phyloP scores from a whole-genome alignment of 768 basidiomycete genomes.

The Melanogaster broomeanus region DNA sequence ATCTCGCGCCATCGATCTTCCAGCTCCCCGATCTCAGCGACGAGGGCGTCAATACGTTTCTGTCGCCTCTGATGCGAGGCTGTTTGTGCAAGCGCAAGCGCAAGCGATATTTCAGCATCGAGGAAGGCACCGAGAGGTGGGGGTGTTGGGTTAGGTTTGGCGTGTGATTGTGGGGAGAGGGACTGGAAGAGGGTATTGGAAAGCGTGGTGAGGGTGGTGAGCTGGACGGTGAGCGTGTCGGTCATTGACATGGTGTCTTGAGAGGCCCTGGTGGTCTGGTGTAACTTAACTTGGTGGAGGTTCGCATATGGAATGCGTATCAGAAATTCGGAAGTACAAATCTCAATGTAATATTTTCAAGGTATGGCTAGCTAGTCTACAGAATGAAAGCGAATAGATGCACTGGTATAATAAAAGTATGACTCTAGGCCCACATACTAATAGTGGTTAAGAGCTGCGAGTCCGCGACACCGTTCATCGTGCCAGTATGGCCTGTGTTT shows the following conservation, averaged over 20 bases:
- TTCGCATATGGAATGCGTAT: not conserved
- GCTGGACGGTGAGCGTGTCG: constrained; percentile 57
- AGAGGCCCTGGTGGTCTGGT: not conserved
- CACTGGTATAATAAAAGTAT: constrained; percentile 19
- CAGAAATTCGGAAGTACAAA: not conserved
- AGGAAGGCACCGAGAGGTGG: constrained; percentile 59
- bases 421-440: too few species aligned
- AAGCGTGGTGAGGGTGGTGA: constrained; percentile 61
- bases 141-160: constrained; percentile 34
- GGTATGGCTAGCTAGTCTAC: constrained; percentile 10
- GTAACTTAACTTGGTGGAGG: too few species aligned
- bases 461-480: constrained; percentile 40
- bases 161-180: constrained; percentile 53
- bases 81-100: constrained; percentile 62
- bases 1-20: constrained; percentile 70
- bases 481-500: constrained; percentile 84
- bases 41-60: constrained; percentile 68
- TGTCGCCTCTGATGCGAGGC: constrained; percentile 77
- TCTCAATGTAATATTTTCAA: not conserved
- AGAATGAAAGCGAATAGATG: constrained; percentile 21
- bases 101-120: constrained; percentile 62
- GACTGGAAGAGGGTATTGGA: constrained; percentile 73
- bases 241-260: constrained; percentile 47
- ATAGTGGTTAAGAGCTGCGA: not conserved
- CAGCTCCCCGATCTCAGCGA: constrained; percentile 67